Evolutionary conservation across 768 basidiomycete genomes (phyloP), one percentile per base, ranked within the genome.

Genomic region (Boletales sp.): DNA sequence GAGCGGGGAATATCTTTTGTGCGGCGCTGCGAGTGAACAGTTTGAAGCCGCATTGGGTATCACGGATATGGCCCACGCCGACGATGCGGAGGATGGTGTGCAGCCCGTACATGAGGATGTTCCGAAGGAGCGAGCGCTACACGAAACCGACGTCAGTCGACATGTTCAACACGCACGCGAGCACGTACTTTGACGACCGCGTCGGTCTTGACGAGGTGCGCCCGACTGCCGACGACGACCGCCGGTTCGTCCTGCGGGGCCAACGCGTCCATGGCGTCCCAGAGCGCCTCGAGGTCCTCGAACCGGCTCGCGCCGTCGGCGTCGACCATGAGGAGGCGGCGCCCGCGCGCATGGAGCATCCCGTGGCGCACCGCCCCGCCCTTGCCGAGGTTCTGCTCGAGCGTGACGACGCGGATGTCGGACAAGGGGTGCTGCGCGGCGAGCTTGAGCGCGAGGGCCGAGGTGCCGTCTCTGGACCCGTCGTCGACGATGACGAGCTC

Each of bases 21-120:
- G 93, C 93, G 0, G 93, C 86, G 4, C 74, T 60, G 11, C 92
- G 89, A 14, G 92, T 84, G 71, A 95, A 94, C 25, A 97, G 80
- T 71, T 97, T 97, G 83, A 97, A 97, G 31, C 94, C 94, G 63
- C 94, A 96, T 65, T 96, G 94, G 15, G 94, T 97, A 72, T 96
- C 94, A 21, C 90, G 82, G 53, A 95, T 88, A 62, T 91, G 86
- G 8, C 86, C 86, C 4, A 94, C 92, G 41, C 94, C 94, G 30
- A 95, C 84, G 41, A 95, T 80, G 33, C 87, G 83, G 9, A 96
- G 78, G 63, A 94, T 84, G 17, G 90, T 84, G 66, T 97, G 94
- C 50, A 97, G 80, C 5, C 87, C 88, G 61, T 95, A 86, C 94
- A 96, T 97, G 49, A 95, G 84, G 51, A 95, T 71, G 62, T 96